phyloP scores from a whole-genome alignment of 495 filamentous ascomycete species.

The Neurospora sp. region DNA sequence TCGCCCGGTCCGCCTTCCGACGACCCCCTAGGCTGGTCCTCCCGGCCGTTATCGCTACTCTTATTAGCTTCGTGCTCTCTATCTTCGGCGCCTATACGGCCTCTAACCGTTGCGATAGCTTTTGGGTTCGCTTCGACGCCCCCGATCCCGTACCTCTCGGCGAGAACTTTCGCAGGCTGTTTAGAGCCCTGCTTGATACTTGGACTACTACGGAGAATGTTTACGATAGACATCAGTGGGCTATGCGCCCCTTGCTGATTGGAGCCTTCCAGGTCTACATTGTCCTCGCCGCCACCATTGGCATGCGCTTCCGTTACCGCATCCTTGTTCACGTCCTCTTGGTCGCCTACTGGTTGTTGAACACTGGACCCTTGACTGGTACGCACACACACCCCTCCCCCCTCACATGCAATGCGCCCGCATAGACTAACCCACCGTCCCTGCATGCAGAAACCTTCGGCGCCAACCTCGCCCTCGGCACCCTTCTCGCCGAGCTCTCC shows the following conservation, averaged over 20 bases:
- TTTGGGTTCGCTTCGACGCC: slow-evolving; percentile 49
- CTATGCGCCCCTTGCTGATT: slow-evolving; percentile 49
- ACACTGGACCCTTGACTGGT: slow-evolving; percentile 26
- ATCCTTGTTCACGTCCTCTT: slow-evolving; percentile 42
- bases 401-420: neutral
- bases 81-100: slow-evolving; percentile 48
- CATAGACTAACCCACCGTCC: slow-evolving; percentile 4
- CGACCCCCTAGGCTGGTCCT: slow-evolving; percentile 51
- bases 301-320: slow-evolving; percentile 47
- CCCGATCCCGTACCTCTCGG: slow-evolving; percentile 24
- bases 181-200: slow-evolving; percentile 39
- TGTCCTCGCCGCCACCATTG: slow-evolving; percentile 44
- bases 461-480: slow-evolving; percentile 52
- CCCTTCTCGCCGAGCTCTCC: slow-evolving; percentile 50
- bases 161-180: slow-evolving; percentile 26
- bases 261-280: slow-evolving; percentile 55
- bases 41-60: slow-evolving; percentile 49
- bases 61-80: slow-evolving; percentile 46
- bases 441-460: slow-evolving; percentile 39
- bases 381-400: neutral
- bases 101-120: slow-evolving; percentile 45
- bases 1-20: slow-evolving; percentile 54
- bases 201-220: slow-evolving; percentile 51
- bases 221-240: slow-evolving; percentile 59
- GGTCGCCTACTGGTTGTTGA: slow-evolving; percentile 43